phyloP scores from a whole-genome alignment of 164 flowering plant genomes.

The Piper longum region DNA sequence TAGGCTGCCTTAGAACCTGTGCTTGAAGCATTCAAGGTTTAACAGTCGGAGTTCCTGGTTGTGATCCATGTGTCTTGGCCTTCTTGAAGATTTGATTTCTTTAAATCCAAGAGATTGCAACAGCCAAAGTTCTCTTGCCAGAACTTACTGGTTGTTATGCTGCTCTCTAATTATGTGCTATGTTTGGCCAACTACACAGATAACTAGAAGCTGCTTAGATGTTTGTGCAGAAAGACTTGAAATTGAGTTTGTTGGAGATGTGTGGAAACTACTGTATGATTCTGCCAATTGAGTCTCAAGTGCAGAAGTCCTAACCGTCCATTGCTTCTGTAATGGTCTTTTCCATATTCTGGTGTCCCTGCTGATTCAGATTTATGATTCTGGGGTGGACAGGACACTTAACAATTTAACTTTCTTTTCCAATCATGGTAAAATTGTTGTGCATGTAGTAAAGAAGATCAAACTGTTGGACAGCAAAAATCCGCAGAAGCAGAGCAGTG shows the following conservation, averaged over 20 bases:
- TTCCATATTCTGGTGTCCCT: slow-evolving; percentile 16
- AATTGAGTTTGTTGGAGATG: slow-evolving; percentile 25
- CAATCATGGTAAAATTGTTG: slow-evolving; percentile 24
- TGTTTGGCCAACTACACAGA: slow-evolving; percentile 4
- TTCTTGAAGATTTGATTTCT: slow-evolving; percentile 34
- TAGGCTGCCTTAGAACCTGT: slow-evolving; percentile 51
- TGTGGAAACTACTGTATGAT: slow-evolving; percentile 47
- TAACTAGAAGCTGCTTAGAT: slow-evolving; percentile 2
- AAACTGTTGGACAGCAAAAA: slow-evolving; percentile 2
- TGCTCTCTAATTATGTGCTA: slow-evolving; percentile 37
- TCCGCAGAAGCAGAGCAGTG: slow-evolving; percentile 2
- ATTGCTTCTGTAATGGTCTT: slow-evolving; percentile 33
- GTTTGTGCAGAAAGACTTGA: slow-evolving; percentile 14
- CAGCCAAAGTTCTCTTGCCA: slow-evolving; percentile 7
- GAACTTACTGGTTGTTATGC: slow-evolving; percentile 28
- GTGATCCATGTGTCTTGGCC: slow-evolving; percentile 41
- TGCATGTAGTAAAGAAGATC: slow-evolving; percentile 28
- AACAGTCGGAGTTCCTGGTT: slow-evolving; percentile 24
- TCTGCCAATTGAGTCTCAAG: slow-evolving; percentile 16
- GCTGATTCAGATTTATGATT: not conserved
- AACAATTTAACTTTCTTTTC: slow-evolving; percentile 1
- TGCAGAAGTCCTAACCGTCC: slow-evolving; percentile 8
- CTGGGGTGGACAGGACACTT: not conserved
- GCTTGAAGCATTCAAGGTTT: slow-evolving; percentile 34
- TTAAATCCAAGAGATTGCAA: slow-evolving; percentile 19